Evolutionary conservation across 352 stramenopile genomes (phyloP).

Genomic region (Phytopythium sindhum): DNA sequence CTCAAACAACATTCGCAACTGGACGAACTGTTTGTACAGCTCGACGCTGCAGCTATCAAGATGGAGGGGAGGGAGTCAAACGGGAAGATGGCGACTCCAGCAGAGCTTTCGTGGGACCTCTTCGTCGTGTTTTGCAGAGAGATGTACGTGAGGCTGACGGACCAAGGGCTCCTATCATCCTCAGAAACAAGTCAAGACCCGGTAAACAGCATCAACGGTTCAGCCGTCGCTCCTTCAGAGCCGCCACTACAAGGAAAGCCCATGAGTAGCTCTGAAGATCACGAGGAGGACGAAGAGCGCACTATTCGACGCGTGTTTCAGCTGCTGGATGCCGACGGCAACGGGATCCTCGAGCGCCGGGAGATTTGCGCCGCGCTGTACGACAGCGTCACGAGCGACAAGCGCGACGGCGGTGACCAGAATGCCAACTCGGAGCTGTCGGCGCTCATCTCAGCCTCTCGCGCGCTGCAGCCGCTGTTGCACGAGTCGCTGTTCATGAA

Average conservation of each 20-base stretch:
- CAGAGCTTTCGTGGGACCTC: conserved; percentile 46
- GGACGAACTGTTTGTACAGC: conserved; percentile 24
- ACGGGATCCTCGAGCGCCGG: conserved; percentile 57
- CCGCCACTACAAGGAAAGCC: background rate
- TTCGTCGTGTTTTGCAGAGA: conserved; percentile 48
- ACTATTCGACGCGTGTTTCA: conserved; percentile 54
- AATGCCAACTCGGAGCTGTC: conserved; percentile 14
- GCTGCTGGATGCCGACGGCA: conserved; percentile 53
- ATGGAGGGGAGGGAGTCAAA: background rate
- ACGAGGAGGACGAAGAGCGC: conserved; percentile 34
- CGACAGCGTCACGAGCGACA: conserved; percentile 10
- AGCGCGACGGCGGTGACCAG: background rate
- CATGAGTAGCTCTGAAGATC: background rate
- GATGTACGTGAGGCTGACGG: conserved; percentile 42
- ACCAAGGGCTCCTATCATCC: conserved; percentile 23
- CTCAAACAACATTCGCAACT: conserved; percentile 47
- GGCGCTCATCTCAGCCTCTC: conserved; percentile 37
- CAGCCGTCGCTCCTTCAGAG: background rate
- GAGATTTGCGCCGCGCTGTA: conserved; percentile 52
- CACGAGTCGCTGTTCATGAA: conserved; percentile 58
- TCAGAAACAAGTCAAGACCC: background rate
- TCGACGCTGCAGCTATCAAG: background rate
- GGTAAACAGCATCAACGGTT: background rate
- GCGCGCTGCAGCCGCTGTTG: conserved; percentile 53
- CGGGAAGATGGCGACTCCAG: background rate